A percentile compares a stretch with the other conserved stretches of the same genome.
Evolutionary conservation across 768 basidiomycete species (phyloP).

Genomic region (Hypholoma sublateritium): DNA sequence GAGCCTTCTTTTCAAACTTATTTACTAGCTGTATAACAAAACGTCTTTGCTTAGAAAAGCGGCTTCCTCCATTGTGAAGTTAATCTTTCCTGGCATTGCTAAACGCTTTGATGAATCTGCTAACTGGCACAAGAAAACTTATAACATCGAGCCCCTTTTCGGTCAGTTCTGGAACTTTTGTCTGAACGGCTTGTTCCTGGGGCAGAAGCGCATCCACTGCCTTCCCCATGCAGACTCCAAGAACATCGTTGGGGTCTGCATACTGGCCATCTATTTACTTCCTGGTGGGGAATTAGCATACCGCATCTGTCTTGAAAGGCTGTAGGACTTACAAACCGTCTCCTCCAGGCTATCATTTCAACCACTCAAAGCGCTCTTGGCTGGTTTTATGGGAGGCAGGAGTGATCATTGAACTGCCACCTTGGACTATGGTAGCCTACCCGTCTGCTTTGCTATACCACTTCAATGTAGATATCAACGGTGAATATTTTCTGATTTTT

Average conservation of each 20-base stretch:
- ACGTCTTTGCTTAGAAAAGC: not conserved
- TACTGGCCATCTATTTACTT: conserved; percentile 23
- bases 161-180: conserved; percentile 10
- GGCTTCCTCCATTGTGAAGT: conserved; percentile 6
- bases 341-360: conserved; percentile 14
- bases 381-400: conserved; percentile 35
- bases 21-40: too few relatives aligned
- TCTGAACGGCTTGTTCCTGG: conserved; percentile 4
- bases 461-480: conserved; percentile 30
- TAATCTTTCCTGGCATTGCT: conserved; percentile 21
- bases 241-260: conserved; percentile 30
- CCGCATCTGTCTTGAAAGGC: not conserved
- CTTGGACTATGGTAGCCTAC: conserved; percentile 28
- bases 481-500: conserved; percentile 17
- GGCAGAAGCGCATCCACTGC: conserved; percentile 9
- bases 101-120: conserved; percentile 10
- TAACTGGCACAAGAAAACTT: conserved; percentile 8
- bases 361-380: conserved; percentile 23
- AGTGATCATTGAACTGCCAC: conserved; percentile 30
- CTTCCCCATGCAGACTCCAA: conserved; percentile 27
- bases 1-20: not conserved
- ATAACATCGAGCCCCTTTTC: conserved; percentile 13
- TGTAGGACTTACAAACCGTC: not conserved
- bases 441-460: conserved; percentile 33
- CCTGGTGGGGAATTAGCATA: conserved; percentile 7